phyloP scores from a whole-genome alignment of 148 eudicot genomes.

The Amaranthus palmeri region DNA sequence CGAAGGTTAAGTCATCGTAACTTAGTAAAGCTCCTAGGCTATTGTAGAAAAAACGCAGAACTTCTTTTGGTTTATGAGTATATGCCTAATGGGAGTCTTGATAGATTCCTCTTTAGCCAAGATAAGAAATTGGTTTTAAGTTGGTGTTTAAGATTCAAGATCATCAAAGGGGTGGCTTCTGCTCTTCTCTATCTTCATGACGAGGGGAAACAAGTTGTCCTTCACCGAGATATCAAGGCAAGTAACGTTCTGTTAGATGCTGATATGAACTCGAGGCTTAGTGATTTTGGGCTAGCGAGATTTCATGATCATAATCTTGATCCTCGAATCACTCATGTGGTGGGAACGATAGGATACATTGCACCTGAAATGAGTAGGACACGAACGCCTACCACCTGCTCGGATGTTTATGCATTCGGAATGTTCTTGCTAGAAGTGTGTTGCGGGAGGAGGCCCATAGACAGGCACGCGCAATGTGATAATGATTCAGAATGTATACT shows the following conservation, averaged over 20 bases:
- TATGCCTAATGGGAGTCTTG: slow-evolving; percentile 60
- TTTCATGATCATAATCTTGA: slow-evolving; percentile 46
- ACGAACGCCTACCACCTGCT: slow-evolving; percentile 39
- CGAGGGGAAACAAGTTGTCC: slow-evolving; percentile 44
- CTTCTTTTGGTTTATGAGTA: slow-evolving; percentile 11
- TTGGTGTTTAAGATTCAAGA: slow-evolving; percentile 44
- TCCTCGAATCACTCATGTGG: slow-evolving; percentile 40
- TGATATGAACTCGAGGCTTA: slow-evolving; percentile 45
- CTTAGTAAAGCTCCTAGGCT: slow-evolving; percentile 38
- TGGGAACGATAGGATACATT: slow-evolving; percentile 51
- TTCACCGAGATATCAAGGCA: slow-evolving; percentile 56
- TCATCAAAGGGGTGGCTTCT: slow-evolving; percentile 45
- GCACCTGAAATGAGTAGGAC: slow-evolving; percentile 44
- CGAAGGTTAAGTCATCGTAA: slow-evolving; percentile 35
- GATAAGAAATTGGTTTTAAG: slow-evolving; percentile 15
- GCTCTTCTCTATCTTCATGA: slow-evolving; percentile 46
- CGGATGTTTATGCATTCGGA: slow-evolving; percentile 50
- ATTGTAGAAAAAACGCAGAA: slow-evolving; percentile 36
- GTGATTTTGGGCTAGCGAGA: slow-evolving; percentile 58
- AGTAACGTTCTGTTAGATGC: slow-evolving; percentile 51
- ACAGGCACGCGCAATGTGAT: no score
- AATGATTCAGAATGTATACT: background rate
- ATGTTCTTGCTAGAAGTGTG: slow-evolving; percentile 33
- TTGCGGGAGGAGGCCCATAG: slow-evolving; percentile 39
- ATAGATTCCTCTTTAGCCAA: slow-evolving; percentile 26